These are phyloP conservation scores for Cladosporium oxysporum DNA, from an alignment of 2,329 filamentous ascomycete species.

Conservation along the genomic window DNA sequence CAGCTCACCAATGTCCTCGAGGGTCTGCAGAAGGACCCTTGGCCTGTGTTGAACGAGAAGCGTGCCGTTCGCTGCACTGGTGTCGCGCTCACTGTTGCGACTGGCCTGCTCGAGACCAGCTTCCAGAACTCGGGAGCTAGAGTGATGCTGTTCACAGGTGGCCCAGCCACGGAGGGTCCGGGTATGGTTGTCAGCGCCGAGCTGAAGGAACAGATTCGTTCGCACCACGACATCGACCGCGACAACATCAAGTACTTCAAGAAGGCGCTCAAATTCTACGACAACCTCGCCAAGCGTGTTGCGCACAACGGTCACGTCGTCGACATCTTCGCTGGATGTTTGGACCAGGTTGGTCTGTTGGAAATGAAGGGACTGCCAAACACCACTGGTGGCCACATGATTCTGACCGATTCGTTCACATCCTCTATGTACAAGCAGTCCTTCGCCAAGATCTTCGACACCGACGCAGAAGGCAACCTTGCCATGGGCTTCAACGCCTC, in stretches of 20 bases:
- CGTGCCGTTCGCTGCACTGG: slow-evolving; percentile 89
- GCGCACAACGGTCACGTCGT: slow-evolving; percentile 97
- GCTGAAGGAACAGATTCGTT: slow-evolving; percentile 92
- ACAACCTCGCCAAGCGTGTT: slow-evolving; percentile 86
- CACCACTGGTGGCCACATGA: slow-evolving; percentile 96
- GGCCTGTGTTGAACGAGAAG: slow-evolving; percentile 93
- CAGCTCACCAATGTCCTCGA: slow-evolving; percentile 95
- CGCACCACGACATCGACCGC: slow-evolving; percentile 96
- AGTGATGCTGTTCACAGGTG: slow-evolving; percentile 96
- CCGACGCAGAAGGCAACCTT: slow-evolving; percentile 90
- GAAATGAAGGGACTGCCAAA: slow-evolving; percentile 99
- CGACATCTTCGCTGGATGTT: slow-evolving; percentile 94
- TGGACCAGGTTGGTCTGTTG: slow-evolving; percentile 93
- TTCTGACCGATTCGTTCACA: slow-evolving; percentile 96
- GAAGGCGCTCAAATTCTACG: slow-evolving; percentile 98
- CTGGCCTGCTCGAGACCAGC: slow-evolving; percentile 87
- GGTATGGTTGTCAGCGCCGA: slow-evolving; percentile 97
- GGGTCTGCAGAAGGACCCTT: slow-evolving; percentile 93
- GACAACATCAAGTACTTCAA: slow-evolving; percentile 99
- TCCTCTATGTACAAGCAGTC: slow-evolving; percentile 99
- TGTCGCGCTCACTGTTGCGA: slow-evolving; percentile 92
- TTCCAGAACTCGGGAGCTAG: slow-evolving; percentile 94
- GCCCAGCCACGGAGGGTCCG: slow-evolving; percentile 91
- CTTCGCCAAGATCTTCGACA: slow-evolving; percentile 95
- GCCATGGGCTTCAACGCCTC: slow-evolving; percentile 98